These are phyloP conservation scores for Pythium pyrilobum DNA, from an alignment of 352 stramenopile species.

Conservation along the genomic window DNA sequence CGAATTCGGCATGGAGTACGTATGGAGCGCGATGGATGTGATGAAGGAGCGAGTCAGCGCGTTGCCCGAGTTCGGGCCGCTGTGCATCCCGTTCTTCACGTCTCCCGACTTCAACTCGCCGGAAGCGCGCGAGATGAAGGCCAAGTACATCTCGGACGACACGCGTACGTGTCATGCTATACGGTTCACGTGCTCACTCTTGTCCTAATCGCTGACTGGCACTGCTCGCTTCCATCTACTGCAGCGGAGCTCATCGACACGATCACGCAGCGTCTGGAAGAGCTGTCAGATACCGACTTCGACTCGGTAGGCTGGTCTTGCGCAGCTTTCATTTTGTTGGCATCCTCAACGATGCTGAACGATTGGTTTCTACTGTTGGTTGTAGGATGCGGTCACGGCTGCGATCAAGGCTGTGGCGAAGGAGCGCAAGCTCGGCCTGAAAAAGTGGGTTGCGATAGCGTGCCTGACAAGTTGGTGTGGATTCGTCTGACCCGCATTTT, in stretches of 20 bases:
- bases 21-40: conserved; percentile 68
- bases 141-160: conserved; percentile 64
- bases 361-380: not conserved
- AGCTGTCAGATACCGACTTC: conserved; percentile 62
- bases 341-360: not conserved
- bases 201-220: not conserved
- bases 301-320: conserved; percentile 30
- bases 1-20: conserved; percentile 58
- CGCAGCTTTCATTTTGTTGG: not conserved
- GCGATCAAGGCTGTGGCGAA: conserved; percentile 76
- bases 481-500: not conserved
- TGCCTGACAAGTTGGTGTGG: not conserved
- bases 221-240: not conserved
- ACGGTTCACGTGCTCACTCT: too few species aligned
- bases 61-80: conserved; percentile 71
- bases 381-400: conserved; percentile 70
- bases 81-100: conserved; percentile 72
- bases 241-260: conserved; percentile 48
- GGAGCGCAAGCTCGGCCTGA: conserved; percentile 67
- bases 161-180: conserved; percentile 25
- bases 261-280: conserved; percentile 35
- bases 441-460: conserved; percentile 50
- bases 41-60: conserved; percentile 86
- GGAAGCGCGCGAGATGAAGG: conserved; percentile 57
- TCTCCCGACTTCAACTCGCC: conserved; percentile 45